Percentiles rank a stretch among this genome's conserved stretches.
Evolutionary conservation across 139 green algal genomes (phyloP).

Genomic region (Coelastrella sp.): DNA sequence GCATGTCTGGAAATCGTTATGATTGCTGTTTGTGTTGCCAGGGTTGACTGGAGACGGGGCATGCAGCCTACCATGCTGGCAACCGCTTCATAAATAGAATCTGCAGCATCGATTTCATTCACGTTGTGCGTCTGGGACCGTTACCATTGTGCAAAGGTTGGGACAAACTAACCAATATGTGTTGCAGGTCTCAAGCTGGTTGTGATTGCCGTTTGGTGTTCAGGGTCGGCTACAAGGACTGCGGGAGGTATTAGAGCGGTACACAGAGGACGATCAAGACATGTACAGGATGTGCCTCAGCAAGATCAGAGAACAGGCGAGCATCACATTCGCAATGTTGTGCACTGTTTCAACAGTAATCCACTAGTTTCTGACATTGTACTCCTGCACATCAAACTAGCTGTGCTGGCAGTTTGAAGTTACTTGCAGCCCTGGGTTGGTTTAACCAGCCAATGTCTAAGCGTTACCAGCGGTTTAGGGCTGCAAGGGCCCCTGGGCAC

Average conservation of each 20-base stretch:
- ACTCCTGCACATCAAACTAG: background rate
- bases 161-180: too few relatives aligned
- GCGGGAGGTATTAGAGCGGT: conserved; percentile 79
- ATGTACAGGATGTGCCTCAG: conserved; percentile 89
- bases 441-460: too few relatives aligned
- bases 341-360: background rate
- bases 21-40: background rate
- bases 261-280: conserved; percentile 86
- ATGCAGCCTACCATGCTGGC: background rate
- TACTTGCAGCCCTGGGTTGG: too few relatives aligned
- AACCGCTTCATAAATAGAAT: background rate
- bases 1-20: background rate
- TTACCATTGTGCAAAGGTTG: too few relatives aligned
- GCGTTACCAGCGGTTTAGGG: too few relatives aligned
- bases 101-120: too few relatives aligned
- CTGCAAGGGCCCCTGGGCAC: too few relatives aligned
- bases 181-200: too few relatives aligned
- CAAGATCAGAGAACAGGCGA: conserved; percentile 26
- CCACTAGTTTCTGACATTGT: background rate
- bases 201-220: background rate
- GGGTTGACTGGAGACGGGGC: too few relatives aligned
- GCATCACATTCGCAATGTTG: background rate
- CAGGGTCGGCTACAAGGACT: conserved; percentile 58
- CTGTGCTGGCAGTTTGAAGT: too few relatives aligned
- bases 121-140: too few relatives aligned